A percentile compares a stretch with the other conserved stretches of the same genome.
Conservation (phyloP, 768 basidiomycete species). For the Collybia nuda region DNA sequence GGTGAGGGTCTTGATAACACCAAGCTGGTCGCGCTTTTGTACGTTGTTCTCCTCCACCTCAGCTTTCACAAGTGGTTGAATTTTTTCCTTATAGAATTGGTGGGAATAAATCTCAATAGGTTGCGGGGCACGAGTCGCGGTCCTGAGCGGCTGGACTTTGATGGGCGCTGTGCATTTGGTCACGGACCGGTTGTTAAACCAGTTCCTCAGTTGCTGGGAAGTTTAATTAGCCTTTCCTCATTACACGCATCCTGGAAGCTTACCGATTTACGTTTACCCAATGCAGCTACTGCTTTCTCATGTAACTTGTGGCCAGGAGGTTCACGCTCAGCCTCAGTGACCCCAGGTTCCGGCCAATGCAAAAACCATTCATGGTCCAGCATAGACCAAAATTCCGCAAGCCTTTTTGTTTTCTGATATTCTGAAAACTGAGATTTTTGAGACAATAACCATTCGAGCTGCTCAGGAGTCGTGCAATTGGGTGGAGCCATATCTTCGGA, state of each 20-base stretch:
- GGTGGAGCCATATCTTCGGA: too few species aligned
- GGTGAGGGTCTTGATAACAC: neutral
- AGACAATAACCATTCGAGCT: too few species aligned
- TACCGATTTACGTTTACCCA: too few species aligned
- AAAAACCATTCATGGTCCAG: neutral
- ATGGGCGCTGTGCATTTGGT: neutral
- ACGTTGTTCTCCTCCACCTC: neutral
- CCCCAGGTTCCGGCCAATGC: too few species aligned
- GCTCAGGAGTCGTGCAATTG: too few species aligned
- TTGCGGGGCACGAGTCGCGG: neutral
- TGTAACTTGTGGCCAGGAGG: too few species aligned
- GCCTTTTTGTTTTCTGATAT: too few species aligned
- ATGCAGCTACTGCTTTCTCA: too few species aligned
- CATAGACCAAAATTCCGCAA: neutral
- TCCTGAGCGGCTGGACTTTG: neutral
- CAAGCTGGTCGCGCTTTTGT: neutral
- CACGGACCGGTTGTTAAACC: neutral
- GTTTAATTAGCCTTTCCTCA: too few species aligned
- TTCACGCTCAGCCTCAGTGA: too few species aligned
- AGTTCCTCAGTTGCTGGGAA: neutral
- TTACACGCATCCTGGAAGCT: too few species aligned
- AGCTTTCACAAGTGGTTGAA: neutral
- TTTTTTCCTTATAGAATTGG: neutral
- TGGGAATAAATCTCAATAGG: neutral
- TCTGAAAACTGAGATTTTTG: too few species aligned